Base-by-base conservation (phyloP, 805 yeast species). In the Wickerhamomyces bovis region DNA sequence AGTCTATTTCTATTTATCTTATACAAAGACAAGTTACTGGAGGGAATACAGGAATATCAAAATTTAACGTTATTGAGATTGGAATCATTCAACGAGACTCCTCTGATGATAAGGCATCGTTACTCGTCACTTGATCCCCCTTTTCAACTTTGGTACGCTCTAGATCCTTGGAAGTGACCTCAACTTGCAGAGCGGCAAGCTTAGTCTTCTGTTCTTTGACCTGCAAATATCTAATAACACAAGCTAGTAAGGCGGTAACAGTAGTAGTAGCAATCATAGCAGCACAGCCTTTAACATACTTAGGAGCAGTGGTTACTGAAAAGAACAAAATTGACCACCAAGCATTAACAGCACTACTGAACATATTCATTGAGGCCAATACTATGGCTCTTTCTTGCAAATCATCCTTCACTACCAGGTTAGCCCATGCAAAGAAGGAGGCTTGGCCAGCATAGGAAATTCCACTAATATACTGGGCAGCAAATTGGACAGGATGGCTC, bases 281-380 rank as follows among this genome's bases (percentile, higher is more conserved):
- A 52, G 71, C 77, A 46, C 78, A 72, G 16, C 84, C 85, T 41
- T 71, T 72, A 44, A 61, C 65, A 50, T 74, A 78, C 41, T 65
- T 61, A 2, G 84, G 84, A 1, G 71, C 82, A 38, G 71, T 69
- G 6, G 71, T 62, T 2, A 83, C 82, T 22, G 72, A 62, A 52
- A 69, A 80, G 54, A 80, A 77, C 3, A 80, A 42, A 16, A 80
- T 49, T 1, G 78, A 69, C 82, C 83, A 79, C 84, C 84, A 80
- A 2, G 83, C 81, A 57, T 78, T 80, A 9, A 79, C 78, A 2
- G 82, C 80, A 54, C 77, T 74, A 25, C 80, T 73, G 60, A 78
- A 77, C 81, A 78, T 78, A 60, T 79, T 79, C 83, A 80, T 79
- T 0, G 82, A 77, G 0, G 83, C 86, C 42, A 81, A 64, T 1